These are phyloP conservation scores for Plasmodium ovale DNA, from an alignment of 169 alveolate species.

Conservation along the genomic window DNA sequence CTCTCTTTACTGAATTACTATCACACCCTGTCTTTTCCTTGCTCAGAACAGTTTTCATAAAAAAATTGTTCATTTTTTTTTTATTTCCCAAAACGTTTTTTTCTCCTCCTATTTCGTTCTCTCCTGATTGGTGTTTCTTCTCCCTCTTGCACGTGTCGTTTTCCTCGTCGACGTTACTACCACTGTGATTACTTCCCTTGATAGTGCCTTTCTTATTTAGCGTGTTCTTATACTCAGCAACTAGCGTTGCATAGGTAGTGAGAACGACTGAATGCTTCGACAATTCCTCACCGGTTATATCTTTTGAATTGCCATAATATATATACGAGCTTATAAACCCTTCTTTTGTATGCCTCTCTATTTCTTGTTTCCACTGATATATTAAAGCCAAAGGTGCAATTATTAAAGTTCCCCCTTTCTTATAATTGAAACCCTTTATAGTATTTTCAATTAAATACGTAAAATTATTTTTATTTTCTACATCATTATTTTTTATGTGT, in stretches of 20 bases:
- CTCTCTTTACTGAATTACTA: too few relatives aligned
- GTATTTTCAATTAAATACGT: conserved; percentile 60
- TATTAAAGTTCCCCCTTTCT: conserved; percentile 86
- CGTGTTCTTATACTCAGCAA: conserved; percentile 81
- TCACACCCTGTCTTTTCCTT: background rate
- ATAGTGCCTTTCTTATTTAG: conserved; percentile 2
- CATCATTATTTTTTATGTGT: conserved; percentile 12
- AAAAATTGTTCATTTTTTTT: conserved; percentile 24
- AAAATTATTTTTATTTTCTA: conserved; percentile 46
- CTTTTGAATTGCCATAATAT: conserved; percentile 78
- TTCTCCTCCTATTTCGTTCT: background rate
- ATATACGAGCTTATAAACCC: conserved; percentile 78
- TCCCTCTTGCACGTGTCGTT: background rate
- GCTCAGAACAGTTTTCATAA: conserved; percentile 20
- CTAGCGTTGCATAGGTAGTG: conserved; percentile 89
- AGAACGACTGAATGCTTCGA: conserved; percentile 84
- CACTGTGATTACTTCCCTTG: background rate
- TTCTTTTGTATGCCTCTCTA: conserved; percentile 79
- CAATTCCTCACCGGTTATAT: conserved; percentile 73
- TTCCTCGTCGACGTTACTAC: conserved; percentile 10
- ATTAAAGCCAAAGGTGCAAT: conserved; percentile 87
- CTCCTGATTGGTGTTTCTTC: background rate
- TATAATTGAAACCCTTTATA: conserved; percentile 34
- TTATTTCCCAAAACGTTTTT: background rate
- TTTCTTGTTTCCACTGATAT: conserved; percentile 86